Evolutionary conservation across 1,139 yeast genomes (phyloP), one percentile per base, ranked within the genome.

Genomic region (Torulaspora pretoriensis): DNA sequence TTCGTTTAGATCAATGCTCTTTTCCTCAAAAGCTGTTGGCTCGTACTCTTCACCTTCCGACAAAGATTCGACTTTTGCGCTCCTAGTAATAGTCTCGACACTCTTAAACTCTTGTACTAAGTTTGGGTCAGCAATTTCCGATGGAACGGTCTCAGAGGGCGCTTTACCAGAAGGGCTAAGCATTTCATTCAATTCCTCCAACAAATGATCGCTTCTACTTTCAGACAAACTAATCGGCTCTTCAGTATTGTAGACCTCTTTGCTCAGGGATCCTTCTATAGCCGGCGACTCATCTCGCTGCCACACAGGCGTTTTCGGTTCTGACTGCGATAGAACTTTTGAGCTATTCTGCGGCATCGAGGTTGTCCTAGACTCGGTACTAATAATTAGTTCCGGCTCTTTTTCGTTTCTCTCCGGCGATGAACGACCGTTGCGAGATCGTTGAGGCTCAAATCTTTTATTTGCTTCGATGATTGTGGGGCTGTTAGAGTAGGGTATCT

Each of bases 131-230:
- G 27, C 37, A 9, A 13, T 23, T 16, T 19, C 24, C 8, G 12
- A 9, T 7, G 19, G 16, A 25, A 16, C 8, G 6, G 22, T 24
- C 24, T 28, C 37, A 13, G 36, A 12, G 8, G 19, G 4, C 9
- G 14, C 26, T 19, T 30, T 29, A 3, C 23, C 28, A 42, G 45
- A 8, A 8, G 41, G 19, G 25, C 42, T 48, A 3, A 55, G 41
- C 17, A 51, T 59, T n/a, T 59, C 52, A 43, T 59, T 59, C 27
- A 58, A 39, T 35, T 58, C 57, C 24, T 58, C 59, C 27, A 59
- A 36, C 23, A 58, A 40, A 25, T 52, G 44, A 27, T 53, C 55
- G 23, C 43, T 38, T 35, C 27, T 34, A 13, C 35, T 38, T 40
- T 35, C 31, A 4, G 41, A 16, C n/a, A 19, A 9, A 10, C 24